A percentile compares a stretch with the other conserved stretches of the same genome.
Evolutionary conservation across 176 grass and related monocot genomes (phyloP).

Genomic region (Zoysia pacifica): DNA sequence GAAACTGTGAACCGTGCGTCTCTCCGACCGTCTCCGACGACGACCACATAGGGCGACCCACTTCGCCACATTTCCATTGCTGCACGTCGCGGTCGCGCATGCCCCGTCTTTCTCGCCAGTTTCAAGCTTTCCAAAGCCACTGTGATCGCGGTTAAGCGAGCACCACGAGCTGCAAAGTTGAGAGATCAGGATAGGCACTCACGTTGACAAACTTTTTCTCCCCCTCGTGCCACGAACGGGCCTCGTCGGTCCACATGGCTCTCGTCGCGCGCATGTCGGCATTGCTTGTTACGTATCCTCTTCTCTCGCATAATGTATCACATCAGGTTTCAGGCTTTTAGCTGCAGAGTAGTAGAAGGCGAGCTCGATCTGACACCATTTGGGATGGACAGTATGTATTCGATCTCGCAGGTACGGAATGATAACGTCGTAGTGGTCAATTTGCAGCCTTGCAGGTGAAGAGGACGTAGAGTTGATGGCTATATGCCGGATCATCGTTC

Average conservation of each 20-base stretch:
- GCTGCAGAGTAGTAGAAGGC: background rate
- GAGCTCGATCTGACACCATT: background rate
- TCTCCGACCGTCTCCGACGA: background rate
- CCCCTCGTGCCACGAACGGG: background rate
- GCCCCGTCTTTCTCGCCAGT: background rate
- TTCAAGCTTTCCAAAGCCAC: background rate
- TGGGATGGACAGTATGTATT: background rate
- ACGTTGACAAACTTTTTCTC: slow-evolving; percentile 1
- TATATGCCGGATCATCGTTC: background rate
- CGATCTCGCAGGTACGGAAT: background rate
- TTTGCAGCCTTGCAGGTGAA: background rate
- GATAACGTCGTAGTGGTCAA: background rate
- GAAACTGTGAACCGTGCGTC: background rate
- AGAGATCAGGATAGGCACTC: slow-evolving; percentile 22
- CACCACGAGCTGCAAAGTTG: background rate
- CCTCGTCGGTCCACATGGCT: background rate
- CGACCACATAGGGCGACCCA: background rate
- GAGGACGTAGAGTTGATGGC: slow-evolving; percentile 14
- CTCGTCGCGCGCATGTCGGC: slow-evolving; percentile 5
- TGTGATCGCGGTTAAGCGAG: background rate
- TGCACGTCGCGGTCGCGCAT: background rate
- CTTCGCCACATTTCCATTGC: background rate
- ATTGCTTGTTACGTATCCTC: slow-evolving; percentile 7
- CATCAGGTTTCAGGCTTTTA: background rate
- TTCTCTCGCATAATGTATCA: background rate